Base-by-base conservation (phyloP, 768 basidiomycete genomes). In the Boletellus ananiceps region DNA sequence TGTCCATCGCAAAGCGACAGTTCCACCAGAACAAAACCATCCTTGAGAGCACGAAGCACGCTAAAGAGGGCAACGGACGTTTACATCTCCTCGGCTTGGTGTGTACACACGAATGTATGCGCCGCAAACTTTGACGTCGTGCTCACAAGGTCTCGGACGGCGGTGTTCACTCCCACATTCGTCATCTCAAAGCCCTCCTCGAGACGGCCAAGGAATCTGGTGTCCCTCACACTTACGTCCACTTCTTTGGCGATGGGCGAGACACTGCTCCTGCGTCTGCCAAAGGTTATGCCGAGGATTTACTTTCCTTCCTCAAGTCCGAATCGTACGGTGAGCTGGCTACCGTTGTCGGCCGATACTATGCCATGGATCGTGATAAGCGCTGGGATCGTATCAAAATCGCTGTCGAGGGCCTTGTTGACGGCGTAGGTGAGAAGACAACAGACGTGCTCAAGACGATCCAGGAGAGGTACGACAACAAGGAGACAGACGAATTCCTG, bases 341-440 rank as follows among this genome's bases (percentile, higher is more conserved):
- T 5, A 93, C 92, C 7, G 76, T 95, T 43, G 73, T 93, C 36
- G 93, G 93, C 6, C 72, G 94, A 45, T 97, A 97, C 76, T 97
- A 94, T 57, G 93, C 92, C 29, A 95, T 95, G 93, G 93, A 95
- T 71, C 83, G 92, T 34, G 93, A 95, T 68, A 94, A 94, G 77
- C 83, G 93, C 40, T 97, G 93, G 93, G 93, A 97, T 66, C 79
- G 93, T 32, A 68, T 97, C 64, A 91, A 92, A 76, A 75, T 91
- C 53, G 93, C 93, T 4, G 77, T 94, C 1, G 92, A 95, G 34
- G 89, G 84, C 3, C 78, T 97, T 38, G 79, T 92, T 6, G 75
- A 79, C 35, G 93, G 93, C 7, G 72, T 70, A 50, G 81, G 81
- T 5, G 84, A 81, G 42, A 74, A 80, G 55, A 70, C 74, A 0